phyloP scores from a whole-genome alignment of 2,329 filamentous ascomycete species.

The Colletotrichum scovillei region DNA sequence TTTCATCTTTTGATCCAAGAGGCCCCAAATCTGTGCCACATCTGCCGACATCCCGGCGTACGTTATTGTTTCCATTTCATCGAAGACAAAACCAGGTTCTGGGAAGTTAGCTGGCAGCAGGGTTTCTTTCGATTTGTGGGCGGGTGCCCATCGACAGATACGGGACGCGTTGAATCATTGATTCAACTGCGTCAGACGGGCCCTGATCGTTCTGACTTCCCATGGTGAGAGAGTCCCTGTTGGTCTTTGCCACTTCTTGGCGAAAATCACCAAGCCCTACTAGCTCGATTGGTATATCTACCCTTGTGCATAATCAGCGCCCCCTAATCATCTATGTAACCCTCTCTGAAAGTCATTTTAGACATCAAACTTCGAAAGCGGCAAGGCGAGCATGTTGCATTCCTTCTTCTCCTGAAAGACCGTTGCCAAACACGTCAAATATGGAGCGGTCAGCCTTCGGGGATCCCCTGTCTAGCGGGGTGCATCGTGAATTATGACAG shows the following conservation, averaged over 20 bases:
- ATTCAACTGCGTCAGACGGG: background rate
- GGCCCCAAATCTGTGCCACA: background rate
- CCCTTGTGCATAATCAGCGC: background rate
- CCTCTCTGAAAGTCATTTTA: background rate
- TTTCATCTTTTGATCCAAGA: background rate
- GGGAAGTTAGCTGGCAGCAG: background rate
- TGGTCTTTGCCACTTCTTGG: background rate
- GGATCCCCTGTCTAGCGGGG: background rate
- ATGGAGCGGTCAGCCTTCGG: background rate
- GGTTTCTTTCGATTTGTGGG: slow-evolving; percentile 6
- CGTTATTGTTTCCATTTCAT: slow-evolving; percentile 10
- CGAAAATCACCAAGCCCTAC: slow-evolving; percentile 8
- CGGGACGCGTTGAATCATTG: background rate
- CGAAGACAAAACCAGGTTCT: slow-evolving; percentile 12
- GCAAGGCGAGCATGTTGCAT: background rate
- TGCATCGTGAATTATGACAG: slow-evolving; percentile 6
- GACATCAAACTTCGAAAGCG: background rate
- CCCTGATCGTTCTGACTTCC: background rate
- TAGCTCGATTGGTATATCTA: background rate
- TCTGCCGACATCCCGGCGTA: slow-evolving; percentile 13
- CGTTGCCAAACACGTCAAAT: background rate
- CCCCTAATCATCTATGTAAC: background rate
- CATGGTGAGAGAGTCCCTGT: too few relatives aligned
- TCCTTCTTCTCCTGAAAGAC: background rate
- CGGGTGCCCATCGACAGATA: background rate